A percentile compares a stretch with the other conserved stretches of the same genome.
phyloP scores from a whole-genome alignment of 768 basidiomycete species.

The Lentinula detonsa region DNA sequence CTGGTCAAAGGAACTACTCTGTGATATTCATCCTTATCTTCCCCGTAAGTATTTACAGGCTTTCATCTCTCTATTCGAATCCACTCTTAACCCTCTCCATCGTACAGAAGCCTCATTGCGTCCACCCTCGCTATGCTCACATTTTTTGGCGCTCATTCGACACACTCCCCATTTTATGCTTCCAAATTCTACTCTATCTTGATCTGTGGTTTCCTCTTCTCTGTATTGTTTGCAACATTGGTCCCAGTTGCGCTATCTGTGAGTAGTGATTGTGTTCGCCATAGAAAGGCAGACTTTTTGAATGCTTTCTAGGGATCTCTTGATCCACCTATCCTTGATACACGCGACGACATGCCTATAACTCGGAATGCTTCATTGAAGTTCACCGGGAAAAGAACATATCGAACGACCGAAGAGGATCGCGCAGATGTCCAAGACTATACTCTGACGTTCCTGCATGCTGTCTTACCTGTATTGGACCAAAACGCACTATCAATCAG shows the following conservation, averaged over 20 bases:
- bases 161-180: background rate
- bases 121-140: background rate
- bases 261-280: background rate
- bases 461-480: background rate
- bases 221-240: background rate
- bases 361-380: background rate
- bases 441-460: background rate
- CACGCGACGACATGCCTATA: background rate
- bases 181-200: background rate
- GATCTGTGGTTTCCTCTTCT: background rate
- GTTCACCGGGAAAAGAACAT: background rate
- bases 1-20: background rate
- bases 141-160: background rate
- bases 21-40: background rate
- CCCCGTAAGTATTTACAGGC: background rate
- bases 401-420: background rate
- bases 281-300: background rate
- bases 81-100: background rate
- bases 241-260: background rate
- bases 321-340: background rate
- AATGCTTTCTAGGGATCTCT: background rate
- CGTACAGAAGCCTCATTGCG: background rate
- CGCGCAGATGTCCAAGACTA: background rate
- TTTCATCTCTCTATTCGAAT: background rate
- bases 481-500: background rate